Conservation (phyloP, 192 early-diverging fungal species). For the Geosiphon pyriformis region DNA sequence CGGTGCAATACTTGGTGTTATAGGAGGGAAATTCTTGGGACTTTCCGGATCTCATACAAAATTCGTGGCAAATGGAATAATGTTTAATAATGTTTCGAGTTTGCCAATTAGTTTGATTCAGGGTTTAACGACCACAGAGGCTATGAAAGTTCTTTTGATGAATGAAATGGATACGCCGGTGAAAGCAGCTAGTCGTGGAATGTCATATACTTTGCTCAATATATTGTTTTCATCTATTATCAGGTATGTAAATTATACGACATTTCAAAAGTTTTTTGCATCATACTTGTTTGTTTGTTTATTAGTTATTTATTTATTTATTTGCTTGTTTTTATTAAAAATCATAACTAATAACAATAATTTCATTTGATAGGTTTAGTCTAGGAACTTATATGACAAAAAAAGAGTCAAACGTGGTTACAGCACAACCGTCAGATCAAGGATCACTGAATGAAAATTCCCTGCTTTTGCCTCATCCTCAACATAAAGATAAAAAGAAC, state of each 20-base stretch:
- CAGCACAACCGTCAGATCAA: too few relatives aligned
- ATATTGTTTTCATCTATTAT: conserved; percentile 8
- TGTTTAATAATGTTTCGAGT: conserved; percentile 19
- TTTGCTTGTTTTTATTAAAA: neutral
- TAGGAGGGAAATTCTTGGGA: conserved; percentile 14
- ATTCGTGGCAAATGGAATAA: conserved; percentile 11
- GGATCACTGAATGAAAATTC: neutral
- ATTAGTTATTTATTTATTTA: neutral
- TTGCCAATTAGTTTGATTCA: conserved; percentile 22
- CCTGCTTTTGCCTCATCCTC: neutral
- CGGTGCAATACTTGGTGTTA: neutral
- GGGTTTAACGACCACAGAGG: conserved; percentile 6
- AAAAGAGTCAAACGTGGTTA: neutral
- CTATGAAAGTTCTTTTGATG: neutral
- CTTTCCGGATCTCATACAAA: conserved; percentile 3
- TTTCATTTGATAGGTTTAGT: conserved; percentile 2
- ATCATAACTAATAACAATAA: too few relatives aligned
- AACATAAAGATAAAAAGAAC: neutral
- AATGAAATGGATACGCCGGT: conserved; percentile 1
- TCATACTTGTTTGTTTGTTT: too few relatives aligned
- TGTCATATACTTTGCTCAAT: conserved; percentile 15
- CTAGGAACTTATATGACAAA: conserved; percentile 9
- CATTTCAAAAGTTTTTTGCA: too few relatives aligned
- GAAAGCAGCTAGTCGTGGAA: neutral
- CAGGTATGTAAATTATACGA: conserved; percentile 12